Conservation (phyloP, 2,329 filamentous ascomycete genomes). For the Fusarium zealandicum region DNA sequence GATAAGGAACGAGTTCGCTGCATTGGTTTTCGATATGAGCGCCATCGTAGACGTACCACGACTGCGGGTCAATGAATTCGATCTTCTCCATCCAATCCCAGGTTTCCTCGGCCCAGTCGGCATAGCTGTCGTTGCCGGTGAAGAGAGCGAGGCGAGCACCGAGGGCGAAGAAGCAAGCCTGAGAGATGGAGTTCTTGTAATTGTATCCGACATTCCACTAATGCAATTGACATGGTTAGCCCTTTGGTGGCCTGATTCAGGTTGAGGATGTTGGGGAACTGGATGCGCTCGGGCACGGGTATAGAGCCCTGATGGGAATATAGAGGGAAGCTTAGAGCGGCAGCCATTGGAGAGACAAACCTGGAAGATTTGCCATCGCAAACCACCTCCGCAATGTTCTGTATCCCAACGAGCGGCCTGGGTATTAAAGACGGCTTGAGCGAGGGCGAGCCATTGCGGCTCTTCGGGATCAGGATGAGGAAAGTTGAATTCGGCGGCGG, state of each 20-base stretch:
- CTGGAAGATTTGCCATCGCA: constrained; percentile 85
- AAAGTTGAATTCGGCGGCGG: constrained; percentile 73
- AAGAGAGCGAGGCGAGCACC: constrained; percentile 75
- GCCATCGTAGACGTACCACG: constrained; percentile 70
- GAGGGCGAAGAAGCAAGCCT: constrained; percentile 68
- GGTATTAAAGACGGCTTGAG: constrained; percentile 82
- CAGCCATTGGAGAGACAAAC: constrained; percentile 7
- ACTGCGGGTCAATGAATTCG: constrained; percentile 62
- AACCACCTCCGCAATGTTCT: constrained; percentile 72
- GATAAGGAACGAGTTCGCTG: constrained; percentile 63
- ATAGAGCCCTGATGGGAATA: neutral
- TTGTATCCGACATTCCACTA: constrained; percentile 79
- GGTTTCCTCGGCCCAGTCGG: constrained; percentile 75
- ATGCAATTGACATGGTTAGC: constrained; percentile 8
- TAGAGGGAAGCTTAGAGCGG: neutral
- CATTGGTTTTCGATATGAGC: constrained; percentile 65
- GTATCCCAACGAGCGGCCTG: constrained; percentile 78
- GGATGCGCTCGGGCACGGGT: neutral
- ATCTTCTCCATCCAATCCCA: constrained; percentile 73
- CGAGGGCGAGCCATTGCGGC: constrained; percentile 74
- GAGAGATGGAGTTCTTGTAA: constrained; percentile 75
- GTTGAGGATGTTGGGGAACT: neutral
- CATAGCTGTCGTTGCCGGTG: constrained; percentile 79
- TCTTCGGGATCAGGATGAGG: constrained; percentile 62
- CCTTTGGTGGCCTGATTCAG: neutral